A percentile compares a stretch with the other conserved stretches of the same genome.
Conservation (phyloP, 352 stramenopile species). For the Stramenopiles sp. region DNA sequence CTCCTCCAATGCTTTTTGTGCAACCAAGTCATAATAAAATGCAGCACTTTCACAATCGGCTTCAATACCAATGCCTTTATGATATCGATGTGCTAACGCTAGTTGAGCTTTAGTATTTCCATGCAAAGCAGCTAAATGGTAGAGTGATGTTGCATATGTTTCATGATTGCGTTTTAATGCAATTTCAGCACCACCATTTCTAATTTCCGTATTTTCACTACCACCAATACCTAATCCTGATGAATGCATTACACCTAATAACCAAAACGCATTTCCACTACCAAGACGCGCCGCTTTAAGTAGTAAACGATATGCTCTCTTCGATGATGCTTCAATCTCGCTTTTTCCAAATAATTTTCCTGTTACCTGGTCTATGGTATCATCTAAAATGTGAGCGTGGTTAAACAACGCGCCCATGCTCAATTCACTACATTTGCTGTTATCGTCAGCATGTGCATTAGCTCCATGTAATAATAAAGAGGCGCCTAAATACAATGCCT, state of each 20-base stretch:
- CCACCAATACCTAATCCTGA: neutral
- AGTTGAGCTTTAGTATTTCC: conserved; percentile 11
- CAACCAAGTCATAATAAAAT: conserved; percentile 39
- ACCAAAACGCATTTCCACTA: neutral
- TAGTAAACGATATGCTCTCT: neutral
- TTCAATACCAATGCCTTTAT: conserved; percentile 10
- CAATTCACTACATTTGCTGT: neutral
- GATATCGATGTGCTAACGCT: conserved; percentile 33
- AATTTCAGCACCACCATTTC: neutral
- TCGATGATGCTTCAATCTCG: neutral
- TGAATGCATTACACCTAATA: neutral
- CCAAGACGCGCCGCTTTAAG: neutral
- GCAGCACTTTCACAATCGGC: conserved; percentile 24
- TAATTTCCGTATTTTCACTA: neutral
- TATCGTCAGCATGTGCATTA: neutral
- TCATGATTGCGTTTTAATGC: neutral
- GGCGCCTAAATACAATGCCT: neutral
- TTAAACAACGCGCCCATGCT: neutral
- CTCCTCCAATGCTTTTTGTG: conserved; percentile 24
- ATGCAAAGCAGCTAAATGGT: conserved; percentile 10
- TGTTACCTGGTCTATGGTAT: neutral
- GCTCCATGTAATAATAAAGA: neutral
- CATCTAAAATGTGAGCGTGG: neutral
- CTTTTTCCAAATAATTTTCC: neutral
- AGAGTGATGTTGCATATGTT: conserved; percentile 7